Percentiles rank a stretch among this genome's conserved stretches.
Evolutionary conservation across 257 asterid species (phyloP).

Genomic region (Mitragyna speciosa): DNA sequence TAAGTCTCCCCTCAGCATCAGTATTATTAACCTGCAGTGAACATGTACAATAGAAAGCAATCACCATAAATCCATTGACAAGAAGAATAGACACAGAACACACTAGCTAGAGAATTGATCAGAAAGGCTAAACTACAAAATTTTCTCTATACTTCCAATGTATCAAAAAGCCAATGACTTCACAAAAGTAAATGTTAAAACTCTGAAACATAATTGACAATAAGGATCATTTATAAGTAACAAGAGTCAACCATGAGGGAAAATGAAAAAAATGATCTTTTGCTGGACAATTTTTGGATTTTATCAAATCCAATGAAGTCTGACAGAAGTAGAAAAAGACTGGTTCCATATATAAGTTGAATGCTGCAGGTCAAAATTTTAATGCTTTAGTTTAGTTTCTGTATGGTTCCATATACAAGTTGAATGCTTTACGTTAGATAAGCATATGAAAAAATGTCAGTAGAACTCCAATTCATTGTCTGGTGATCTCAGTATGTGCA

Average conservation of each 20-base stretch:
- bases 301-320: neutral
- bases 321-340: neutral
- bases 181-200: neutral
- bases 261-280: neutral
- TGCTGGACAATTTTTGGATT: neutral
- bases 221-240: neutral
- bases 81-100: neutral
- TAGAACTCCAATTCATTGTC: neutral
- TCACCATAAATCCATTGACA: neutral
- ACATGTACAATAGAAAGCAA: conserved; percentile 10
- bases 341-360: neutral
- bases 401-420: no score
- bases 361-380: no score
- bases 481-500: neutral
- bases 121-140: neutral
- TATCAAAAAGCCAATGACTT: neutral
- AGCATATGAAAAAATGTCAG: neutral
- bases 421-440: neutral
- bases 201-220: neutral
- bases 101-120: neutral
- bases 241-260: neutral
- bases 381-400: no score
- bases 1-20: conserved; percentile 98
- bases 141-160: neutral
- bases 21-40: conserved; percentile 81